A percentile compares a stretch with the other conserved stretches of the same genome.
Evolutionary conservation across 1,284 basidiomycete species (phyloP).

Genomic region (Dichomitus squalens): DNA sequence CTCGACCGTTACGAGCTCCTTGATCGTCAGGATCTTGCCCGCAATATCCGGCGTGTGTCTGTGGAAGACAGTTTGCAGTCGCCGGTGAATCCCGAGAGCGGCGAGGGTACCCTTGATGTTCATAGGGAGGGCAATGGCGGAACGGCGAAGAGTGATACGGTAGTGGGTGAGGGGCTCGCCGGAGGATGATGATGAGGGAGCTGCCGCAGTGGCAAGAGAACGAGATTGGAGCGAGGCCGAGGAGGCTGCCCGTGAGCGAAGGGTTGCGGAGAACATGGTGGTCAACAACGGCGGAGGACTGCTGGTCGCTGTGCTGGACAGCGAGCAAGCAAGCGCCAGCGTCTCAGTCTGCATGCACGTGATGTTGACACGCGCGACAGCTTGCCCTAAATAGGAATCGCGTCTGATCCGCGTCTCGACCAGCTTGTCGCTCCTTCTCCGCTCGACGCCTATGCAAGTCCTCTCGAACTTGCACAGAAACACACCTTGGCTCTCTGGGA

Average conservation of each 20-base stretch:
- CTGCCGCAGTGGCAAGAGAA: conserved; percentile 13
- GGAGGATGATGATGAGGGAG: conserved; percentile 7
- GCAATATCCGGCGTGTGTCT: conserved; percentile 72
- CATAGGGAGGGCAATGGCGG: conserved; percentile 77
- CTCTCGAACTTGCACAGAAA: background rate
- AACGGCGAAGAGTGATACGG: conserved; percentile 83
- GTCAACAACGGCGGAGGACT: conserved; percentile 8
- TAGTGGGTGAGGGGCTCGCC: conserved; percentile 64
- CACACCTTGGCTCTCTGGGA: background rate
- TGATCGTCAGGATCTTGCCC: conserved; percentile 81
- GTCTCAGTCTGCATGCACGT: conserved; percentile 17
- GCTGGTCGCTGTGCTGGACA: background rate
- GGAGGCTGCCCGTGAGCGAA: conserved; percentile 8
- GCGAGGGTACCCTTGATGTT: conserved; percentile 73
- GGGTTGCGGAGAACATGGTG: conserved; percentile 13
- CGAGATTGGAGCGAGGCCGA: conserved; percentile 8
- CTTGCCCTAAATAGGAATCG: conserved; percentile 31
- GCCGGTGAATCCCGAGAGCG: conserved; percentile 76
- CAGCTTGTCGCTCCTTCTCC: background rate
- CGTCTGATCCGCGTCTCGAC: conserved; percentile 11
- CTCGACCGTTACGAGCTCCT: conserved; percentile 86
- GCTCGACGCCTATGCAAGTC: background rate
- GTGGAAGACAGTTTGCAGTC: conserved; percentile 84
- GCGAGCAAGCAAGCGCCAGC: conserved; percentile 1
- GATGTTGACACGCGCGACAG: conserved; percentile 18